Evolutionary conservation across 2,329 filamentous ascomycete genomes (phyloP).

Genomic region (Penicillium rolfsii): DNA sequence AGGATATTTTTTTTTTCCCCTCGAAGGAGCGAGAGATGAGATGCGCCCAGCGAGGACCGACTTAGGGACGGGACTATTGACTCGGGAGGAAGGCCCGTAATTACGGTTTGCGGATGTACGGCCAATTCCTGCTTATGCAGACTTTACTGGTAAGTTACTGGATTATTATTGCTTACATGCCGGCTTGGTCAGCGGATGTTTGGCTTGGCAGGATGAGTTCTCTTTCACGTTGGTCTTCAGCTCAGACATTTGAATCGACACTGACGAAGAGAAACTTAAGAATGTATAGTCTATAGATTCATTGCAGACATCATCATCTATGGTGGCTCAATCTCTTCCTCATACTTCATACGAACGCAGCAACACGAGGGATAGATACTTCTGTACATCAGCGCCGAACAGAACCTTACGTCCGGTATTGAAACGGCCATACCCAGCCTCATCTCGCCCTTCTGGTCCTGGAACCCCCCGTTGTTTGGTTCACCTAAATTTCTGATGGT

Average conservation of each 20-base stretch:
- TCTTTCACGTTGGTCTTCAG: neutral
- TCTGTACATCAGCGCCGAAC: neutral
- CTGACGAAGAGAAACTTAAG: neutral
- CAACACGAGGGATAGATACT: neutral
- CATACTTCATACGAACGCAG: neutral
- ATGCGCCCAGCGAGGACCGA: neutral
- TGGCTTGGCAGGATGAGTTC: constrained; percentile 14
- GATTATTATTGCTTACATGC: constrained; percentile 12
- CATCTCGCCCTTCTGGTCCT: neutral
- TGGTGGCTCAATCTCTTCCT: neutral
- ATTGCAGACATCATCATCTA: neutral
- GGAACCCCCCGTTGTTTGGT: constrained; percentile 9
- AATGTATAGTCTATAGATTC: no score
- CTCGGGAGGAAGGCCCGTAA: constrained; percentile 3
- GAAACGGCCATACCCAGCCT: constrained; percentile 13
- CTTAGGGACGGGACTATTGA: constrained; percentile 1
- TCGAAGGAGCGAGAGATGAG: constrained; percentile 14
- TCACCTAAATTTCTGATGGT: constrained; percentile 29
- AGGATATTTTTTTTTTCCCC: constrained; percentile 18
- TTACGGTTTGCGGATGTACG: constrained; percentile 4
- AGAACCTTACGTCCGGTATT: constrained; percentile 24
- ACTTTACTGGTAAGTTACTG: neutral
- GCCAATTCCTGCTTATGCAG: neutral
- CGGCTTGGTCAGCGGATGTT: constrained; percentile 23
- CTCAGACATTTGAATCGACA: neutral